These are phyloP conservation scores for Candida nemodendra DNA, from an alignment of 805 yeast species.

Conservation along the genomic window DNA sequence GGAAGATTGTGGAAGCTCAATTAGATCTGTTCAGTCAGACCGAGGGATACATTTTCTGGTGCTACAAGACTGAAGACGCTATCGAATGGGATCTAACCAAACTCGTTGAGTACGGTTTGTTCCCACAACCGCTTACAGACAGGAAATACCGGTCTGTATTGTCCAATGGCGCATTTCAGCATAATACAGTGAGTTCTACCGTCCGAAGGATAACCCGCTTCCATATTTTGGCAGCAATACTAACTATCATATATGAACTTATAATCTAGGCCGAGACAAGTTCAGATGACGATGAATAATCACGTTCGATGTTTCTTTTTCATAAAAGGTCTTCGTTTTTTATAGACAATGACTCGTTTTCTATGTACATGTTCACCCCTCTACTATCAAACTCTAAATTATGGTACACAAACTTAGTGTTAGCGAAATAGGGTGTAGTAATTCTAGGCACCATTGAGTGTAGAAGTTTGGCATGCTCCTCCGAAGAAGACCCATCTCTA, in stretches of 20 bases:
- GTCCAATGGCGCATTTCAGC: constrained; percentile 5
- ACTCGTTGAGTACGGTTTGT: constrained; percentile 47
- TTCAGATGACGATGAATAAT: no score
- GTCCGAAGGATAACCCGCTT: not conserved
- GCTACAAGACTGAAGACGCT: constrained; percentile 63
- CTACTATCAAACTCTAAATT: constrained; percentile 41
- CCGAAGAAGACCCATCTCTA: no score
- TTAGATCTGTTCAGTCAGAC: constrained; percentile 46
- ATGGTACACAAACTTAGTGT: constrained; percentile 33
- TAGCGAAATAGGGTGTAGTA: constrained; percentile 37
- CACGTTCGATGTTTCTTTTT: no score
- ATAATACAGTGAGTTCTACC: constrained; percentile 14
- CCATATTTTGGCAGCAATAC: constrained; percentile 7
- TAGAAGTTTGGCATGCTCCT: constrained; percentile 5
- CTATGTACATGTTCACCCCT: constrained; percentile 37
- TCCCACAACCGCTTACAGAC: constrained; percentile 63
- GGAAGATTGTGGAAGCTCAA: constrained; percentile 62
- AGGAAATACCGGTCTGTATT: constrained; percentile 76
- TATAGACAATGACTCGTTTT: no score
- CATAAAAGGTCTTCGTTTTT: no score
- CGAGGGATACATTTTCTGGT: constrained; percentile 72
- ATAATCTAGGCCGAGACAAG: not conserved
- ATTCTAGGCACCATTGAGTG: constrained; percentile 19
- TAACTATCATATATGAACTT: constrained; percentile 5
- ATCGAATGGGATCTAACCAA: constrained; percentile 65